Conservation (phyloP, 106 monocot species). For the Platanthera zijinensis region DNA sequence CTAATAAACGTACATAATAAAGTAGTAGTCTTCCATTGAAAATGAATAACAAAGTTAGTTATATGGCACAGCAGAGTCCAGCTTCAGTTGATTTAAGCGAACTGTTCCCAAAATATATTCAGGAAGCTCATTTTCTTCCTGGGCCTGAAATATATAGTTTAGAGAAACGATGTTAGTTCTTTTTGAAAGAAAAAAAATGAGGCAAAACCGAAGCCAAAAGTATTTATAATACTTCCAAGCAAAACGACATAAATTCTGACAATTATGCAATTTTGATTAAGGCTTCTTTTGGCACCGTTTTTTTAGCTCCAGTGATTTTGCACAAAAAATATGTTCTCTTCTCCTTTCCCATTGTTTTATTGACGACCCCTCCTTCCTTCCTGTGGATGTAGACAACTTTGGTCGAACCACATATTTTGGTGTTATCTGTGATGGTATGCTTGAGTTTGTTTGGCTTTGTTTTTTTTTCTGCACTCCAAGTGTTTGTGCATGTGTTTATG, state of each 20-base stretch:
- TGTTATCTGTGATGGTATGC: background rate
- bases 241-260: no score
- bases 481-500: no score
- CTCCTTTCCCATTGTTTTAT: no score
- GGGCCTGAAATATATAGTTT: conserved; percentile 37
- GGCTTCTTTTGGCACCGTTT: no score
- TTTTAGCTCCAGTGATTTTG: no score
- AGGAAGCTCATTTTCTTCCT: conserved; percentile 76
- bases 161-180: background rate
- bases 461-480: no score
- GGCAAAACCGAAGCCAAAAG: no score
- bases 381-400: background rate
- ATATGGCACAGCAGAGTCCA: conserved; percentile 40
- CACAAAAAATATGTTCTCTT: no score
- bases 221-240: no score
- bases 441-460: background rate
- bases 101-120: conserved; percentile 89
- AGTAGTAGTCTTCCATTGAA: background rate
- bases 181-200: background rate
- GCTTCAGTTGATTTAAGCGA: conserved; percentile 55
- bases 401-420: background rate
- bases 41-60: background rate
- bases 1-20: background rate
- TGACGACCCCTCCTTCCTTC: background rate
- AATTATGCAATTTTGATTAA: no score